Conservation (phyloP, 1,139 yeast genomes). For the Candida sp. region DNA sequence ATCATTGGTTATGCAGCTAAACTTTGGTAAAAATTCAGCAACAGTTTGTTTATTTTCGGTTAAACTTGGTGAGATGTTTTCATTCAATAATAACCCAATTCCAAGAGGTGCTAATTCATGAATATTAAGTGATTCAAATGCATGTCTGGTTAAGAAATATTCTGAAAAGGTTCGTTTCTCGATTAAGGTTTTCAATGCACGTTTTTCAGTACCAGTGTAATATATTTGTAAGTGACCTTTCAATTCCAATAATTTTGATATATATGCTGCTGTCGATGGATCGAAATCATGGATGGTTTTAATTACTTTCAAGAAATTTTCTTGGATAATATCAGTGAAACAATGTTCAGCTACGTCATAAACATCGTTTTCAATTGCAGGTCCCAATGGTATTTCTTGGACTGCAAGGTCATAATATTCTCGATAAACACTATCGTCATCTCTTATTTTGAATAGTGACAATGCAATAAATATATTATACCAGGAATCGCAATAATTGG, state of each 20-base stretch:
- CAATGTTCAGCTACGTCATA: conserved; percentile 50
- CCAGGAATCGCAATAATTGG: conserved; percentile 56
- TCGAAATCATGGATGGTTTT: conserved; percentile 62
- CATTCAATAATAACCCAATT: conserved; percentile 47
- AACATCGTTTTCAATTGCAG: conserved; percentile 10
- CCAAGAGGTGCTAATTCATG: conserved; percentile 64
- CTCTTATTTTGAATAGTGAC: conserved; percentile 56
- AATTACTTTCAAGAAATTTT: conserved; percentile 56
- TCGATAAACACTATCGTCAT: conserved; percentile 27
- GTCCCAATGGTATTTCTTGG: conserved; percentile 29
- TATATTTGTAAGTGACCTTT: conserved; percentile 58
- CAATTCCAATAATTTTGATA: conserved; percentile 62
- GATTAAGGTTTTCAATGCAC: conserved; percentile 8
- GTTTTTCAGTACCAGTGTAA: conserved; percentile 17
- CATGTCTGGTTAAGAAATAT: conserved; percentile 58
- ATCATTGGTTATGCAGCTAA: conserved; percentile 59
- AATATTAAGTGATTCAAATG: conserved; percentile 49
- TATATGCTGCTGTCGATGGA: conserved; percentile 63
- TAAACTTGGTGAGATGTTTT: conserved; percentile 20
- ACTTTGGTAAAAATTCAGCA: conserved; percentile 58
- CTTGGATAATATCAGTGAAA: conserved; percentile 57
- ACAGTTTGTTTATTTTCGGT: conserved; percentile 44
- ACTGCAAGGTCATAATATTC: conserved; percentile 33
- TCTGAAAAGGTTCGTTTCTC: conserved; percentile 50
- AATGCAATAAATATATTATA: conserved; percentile 67